Base-by-base conservation (phyloP, 2,329 filamentous ascomycete genomes). In the Scedosporium boydii region DNA sequence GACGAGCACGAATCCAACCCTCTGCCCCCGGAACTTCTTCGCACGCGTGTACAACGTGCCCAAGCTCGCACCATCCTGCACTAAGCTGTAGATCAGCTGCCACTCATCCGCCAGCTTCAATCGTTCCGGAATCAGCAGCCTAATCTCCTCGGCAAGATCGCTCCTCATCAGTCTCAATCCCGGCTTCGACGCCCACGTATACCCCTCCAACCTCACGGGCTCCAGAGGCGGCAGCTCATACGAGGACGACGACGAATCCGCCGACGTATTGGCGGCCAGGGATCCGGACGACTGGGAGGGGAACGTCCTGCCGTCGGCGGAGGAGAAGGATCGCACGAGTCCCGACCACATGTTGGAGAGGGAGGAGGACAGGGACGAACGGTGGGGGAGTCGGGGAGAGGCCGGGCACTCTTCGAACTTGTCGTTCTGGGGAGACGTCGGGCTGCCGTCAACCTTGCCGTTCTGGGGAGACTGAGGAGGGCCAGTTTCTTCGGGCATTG, bases 151-250 rank as follows among this genome's bases (percentile, higher is more conserved):
- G 2, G 93, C 95, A 34, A 98, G 78, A 10, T 86, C 82, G 59
- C 80, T 78, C 18, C 82, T 88, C 62, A 99, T 80, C 61, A 98
- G 78, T 67, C 85, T 83, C 57, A 85, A 86, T 42, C 80, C 81
- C 18, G 76, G 68, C 18, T 80, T 76, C 3, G 88, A 91, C 68
- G 80, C 81, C 1, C 79, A 76, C 63, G 80, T 78, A 74, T 87
- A 91, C 44, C 89, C 89, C 23, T 78, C 75, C 42, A 98, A 81
- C 4, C 82, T 79, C 23, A 98, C 76, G 0, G 93, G 91, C 63
- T 93, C 93, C 59, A 98, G 83, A 0, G 93, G 93, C 10, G 93
- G 93, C 1, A 92, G 91, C 67, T 92, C 89, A 73, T 96, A 92
- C 1, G 91, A 92, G 12, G 89, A 92, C 6, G 84, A 82, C 61